These are phyloP conservation scores for Rhizoctonia solani DNA, from an alignment of 1,284 basidiomycete genomes.

Conservation along the genomic window DNA sequence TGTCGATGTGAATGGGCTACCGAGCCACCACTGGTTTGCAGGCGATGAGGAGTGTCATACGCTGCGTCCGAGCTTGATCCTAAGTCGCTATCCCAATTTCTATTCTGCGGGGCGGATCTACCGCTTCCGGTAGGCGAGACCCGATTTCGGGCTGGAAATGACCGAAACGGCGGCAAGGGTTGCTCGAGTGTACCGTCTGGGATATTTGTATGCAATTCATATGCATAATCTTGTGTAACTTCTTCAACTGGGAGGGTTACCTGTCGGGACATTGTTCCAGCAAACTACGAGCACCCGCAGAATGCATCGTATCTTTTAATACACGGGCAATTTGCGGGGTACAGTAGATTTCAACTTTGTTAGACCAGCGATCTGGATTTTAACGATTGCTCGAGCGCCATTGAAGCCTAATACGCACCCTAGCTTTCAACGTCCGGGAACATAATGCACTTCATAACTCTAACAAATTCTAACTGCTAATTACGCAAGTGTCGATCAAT, in stretches of 20 bases:
- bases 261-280: constrained; percentile 18
- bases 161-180: constrained; percentile 4
- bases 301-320: too few relatives aligned
- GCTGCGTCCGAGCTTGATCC: background rate
- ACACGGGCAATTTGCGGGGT: too few relatives aligned
- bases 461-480: too few relatives aligned
- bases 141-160: constrained; percentile 11
- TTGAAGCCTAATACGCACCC: too few relatives aligned
- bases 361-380: too few relatives aligned
- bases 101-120: background rate
- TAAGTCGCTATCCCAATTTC: background rate
- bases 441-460: too few relatives aligned
- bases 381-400: too few relatives aligned
- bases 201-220: background rate
- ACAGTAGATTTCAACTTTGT: too few relatives aligned
- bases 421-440: too few relatives aligned
- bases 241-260: background rate
- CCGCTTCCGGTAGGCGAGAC: background rate
- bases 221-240: background rate
- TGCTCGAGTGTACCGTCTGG: background rate
- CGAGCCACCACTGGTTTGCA: background rate
- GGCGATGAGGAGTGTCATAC: background rate
- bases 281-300: background rate
- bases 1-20: background rate
- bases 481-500: too few relatives aligned